Evolutionary conservation across 2,329 filamentous ascomycete genomes (phyloP), one percentile per base, ranked within the genome.

Genomic region (Penicillium aurantiogriseum): DNA sequence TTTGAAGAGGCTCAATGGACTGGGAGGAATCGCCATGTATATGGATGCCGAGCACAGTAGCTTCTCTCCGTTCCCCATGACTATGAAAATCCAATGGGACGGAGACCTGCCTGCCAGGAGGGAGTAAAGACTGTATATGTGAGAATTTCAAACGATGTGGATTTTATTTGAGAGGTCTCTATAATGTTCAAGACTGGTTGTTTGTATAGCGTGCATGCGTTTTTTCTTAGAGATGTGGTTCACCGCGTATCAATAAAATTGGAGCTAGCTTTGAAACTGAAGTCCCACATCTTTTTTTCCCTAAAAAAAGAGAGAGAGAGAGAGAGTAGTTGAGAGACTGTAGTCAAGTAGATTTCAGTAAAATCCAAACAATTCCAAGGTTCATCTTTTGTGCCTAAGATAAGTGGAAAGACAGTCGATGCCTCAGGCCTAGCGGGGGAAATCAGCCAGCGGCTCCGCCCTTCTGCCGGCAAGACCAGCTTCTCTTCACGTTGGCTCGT

Each of bases 81-180:
- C 74, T 3, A 76, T 79, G 76, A 78, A 77, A 63, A 68, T 79
- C 10, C 69, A 72, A 48, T 79, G 77, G 76, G 72, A 78, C 63
- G 74, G 75, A 5, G 69, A 73, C 3, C 48, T 76, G 52, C 72
- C 73, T 42, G 42, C 39, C 46, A 60, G 49, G 42, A 48, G 23
- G 45, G 21, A 33, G 46, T 44, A 53, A 45, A 15, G 23, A 8
- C 29, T 21, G 11, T 5, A 25, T 15, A 46, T 8, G 1, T 17
- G n/a, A 23, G 6, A 19, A 46, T 7, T 29, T 5, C 31, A 25
- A 36, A 17, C 29, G 7, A 52, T 11, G 5, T 36, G 10, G 5
- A 19, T 10, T 21, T 36, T 11, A 6, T 51, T 23, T 43, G 27
- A 23, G 25, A 50, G 36, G 31, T 6, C 8, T 29, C 3, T 29